phyloP scores from a whole-genome alignment of 768 basidiomycete species.

The Rhodotorula sphaerocarpa region DNA sequence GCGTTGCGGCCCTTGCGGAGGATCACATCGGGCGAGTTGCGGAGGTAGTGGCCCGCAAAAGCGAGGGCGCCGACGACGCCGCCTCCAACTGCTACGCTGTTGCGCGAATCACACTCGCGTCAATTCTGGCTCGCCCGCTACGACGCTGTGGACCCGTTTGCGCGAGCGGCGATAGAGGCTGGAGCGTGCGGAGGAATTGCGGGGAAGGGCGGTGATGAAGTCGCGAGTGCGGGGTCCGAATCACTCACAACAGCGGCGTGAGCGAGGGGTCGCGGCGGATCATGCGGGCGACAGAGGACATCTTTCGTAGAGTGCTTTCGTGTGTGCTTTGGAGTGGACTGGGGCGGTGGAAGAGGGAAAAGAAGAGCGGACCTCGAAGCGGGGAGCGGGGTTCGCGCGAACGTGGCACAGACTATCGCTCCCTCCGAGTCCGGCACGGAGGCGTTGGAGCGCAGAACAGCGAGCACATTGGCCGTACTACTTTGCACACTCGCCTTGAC shows the following conservation, averaged over 20 bases:
- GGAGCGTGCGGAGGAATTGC: neutral
- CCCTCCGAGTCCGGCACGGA: too few species aligned
- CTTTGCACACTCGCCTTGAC: too few species aligned
- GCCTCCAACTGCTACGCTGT: constrained; percentile 1
- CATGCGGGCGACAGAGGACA: constrained; percentile 1
- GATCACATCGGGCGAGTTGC: neutral
- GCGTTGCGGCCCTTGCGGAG: neutral
- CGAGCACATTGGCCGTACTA: too few species aligned
- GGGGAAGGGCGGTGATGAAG: too few species aligned
- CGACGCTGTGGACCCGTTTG: too few species aligned
- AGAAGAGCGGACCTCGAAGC: too few species aligned
- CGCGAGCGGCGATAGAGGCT: too few species aligned
- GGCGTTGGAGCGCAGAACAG: too few species aligned
- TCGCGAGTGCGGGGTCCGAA: too few species aligned
- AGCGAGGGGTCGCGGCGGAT: neutral
- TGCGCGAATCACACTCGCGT: neutral
- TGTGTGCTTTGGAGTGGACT: neutral
- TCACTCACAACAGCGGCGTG: neutral
- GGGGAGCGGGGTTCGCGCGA: too few species aligned
- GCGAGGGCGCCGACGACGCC: neutral
- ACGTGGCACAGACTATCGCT: too few species aligned
- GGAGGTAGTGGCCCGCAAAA: neutral
- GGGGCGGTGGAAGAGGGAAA: neutral
- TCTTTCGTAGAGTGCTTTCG: neutral
- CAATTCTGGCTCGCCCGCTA: neutral